A percentile compares a stretch with the other conserved stretches of the same genome.
These are phyloP conservation scores for Ogataea dorogensis DNA, from an alignment of 805 yeast species.

Conservation along the genomic window DNA sequence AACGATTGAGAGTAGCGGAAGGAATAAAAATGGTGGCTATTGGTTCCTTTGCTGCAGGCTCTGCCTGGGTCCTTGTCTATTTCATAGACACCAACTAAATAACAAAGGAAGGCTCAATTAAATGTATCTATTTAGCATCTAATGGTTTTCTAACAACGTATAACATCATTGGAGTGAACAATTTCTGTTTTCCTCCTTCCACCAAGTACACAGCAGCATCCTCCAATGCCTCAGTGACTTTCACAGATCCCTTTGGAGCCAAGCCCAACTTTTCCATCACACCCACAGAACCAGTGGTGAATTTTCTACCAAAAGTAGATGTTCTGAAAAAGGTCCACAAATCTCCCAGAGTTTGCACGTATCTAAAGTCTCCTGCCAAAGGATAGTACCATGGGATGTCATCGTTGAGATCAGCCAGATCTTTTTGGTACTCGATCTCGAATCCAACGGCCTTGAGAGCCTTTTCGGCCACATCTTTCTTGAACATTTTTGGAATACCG, in stretches of 20 bases:
- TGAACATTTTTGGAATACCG: conserved; percentile 97
- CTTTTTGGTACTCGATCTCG: conserved; percentile 69
- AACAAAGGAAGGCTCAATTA: neutral
- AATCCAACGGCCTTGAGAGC: conserved; percentile 89
- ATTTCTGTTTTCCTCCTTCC: conserved; percentile 83
- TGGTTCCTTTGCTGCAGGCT: conserved; percentile 97
- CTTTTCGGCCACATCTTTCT: conserved; percentile 76
- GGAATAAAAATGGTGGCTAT: conserved; percentile 91
- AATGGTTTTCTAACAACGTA: conserved; percentile 84
- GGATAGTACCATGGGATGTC: conserved; percentile 98
- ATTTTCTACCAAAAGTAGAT: conserved; percentile 76
- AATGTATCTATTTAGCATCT: conserved; percentile 12
- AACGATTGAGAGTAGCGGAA: conserved; percentile 59
- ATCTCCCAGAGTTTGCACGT: conserved; percentile 77
- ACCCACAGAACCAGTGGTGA: conserved; percentile 80
- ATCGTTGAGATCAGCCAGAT: conserved; percentile 79
- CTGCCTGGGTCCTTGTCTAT: conserved; percentile 91
- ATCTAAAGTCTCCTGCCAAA: conserved; percentile 88
- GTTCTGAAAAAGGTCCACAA: conserved; percentile 85
- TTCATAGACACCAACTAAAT: conserved; percentile 48
- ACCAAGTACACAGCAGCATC: conserved; percentile 96
- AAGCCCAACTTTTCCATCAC: conserved; percentile 79
- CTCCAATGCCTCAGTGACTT: conserved; percentile 91
- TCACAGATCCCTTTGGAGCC: conserved; percentile 89
- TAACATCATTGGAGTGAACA: conserved; percentile 98